Evolutionary conservation across 495 filamentous ascomycete species (phyloP), one percentile per base, ranked within the genome.

Genomic region (Tuber aestivum): DNA sequence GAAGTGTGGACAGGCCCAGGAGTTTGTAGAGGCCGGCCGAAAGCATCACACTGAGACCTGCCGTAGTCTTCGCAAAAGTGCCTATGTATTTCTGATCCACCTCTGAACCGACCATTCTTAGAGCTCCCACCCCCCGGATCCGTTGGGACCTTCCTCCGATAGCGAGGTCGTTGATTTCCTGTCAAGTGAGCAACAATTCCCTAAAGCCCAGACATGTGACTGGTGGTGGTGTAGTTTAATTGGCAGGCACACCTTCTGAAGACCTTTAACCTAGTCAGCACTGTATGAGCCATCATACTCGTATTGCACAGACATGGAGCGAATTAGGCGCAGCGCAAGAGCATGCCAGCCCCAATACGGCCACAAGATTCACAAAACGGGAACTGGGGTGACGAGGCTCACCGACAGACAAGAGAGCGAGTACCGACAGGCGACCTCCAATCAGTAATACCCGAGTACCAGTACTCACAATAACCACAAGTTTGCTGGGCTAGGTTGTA

Each of bases 61-160:
- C 87, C 76, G 91, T 94, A 48, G 88, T 86, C 83, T 90, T 91
- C 78, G 95, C 95, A 79, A 96, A 91, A 80, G 89, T 89, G 83
- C 93, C 94, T 79, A 99, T 87, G 85, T 94, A 97, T 86, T 97
- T 98, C 86, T 97, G 94, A 84, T 98, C 95, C 69, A 98, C 92
- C 84, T 97, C 94, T 70, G 93, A 94, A 83, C 93, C 94, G 84
- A 96, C 95, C 95, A 97, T 98, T 21, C 38, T 75, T 61, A 40
- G 41, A 65, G 70, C 45, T 70, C 32, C 41, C 14, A 27, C 38
- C 61, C 44, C 38, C 42, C 56, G 12, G 56, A 65, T 35, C 32
- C 18, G 56, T 35, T 65, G 27, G 0, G 56, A 65, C 12, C 27
- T 65, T 65, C 18, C 27, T 65, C 3, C 35, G 32, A 65, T 35